Evolutionary conservation across 2,329 filamentous ascomycete genomes (phyloP).

Genomic region (Clarireedia monteithiana): DNA sequence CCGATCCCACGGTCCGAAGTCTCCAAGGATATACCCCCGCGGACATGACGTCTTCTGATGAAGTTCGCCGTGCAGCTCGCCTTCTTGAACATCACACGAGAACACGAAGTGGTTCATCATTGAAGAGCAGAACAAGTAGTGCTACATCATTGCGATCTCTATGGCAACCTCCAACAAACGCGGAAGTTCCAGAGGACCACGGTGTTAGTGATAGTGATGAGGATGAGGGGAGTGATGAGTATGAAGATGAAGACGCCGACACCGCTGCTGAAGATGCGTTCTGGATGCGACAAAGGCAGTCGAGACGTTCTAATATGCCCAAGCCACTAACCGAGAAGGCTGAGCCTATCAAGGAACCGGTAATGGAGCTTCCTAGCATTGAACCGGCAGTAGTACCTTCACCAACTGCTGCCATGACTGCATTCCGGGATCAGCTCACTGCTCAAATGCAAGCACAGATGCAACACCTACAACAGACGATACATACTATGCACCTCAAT

Average conservation of each 20-base stretch:
- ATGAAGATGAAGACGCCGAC: constrained; percentile 29
- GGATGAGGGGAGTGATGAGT: constrained; percentile 36
- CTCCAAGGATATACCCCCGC: constrained; percentile 62
- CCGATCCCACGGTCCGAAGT: constrained; percentile 63
- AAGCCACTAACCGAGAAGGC: constrained; percentile 12
- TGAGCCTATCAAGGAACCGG: constrained; percentile 17
- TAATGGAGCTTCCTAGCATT: constrained; percentile 21
- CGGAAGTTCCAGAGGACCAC: constrained; percentile 30
- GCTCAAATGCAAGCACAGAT: constrained; percentile 42
- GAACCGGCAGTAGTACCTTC: constrained; percentile 33
- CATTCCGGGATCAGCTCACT: constrained; percentile 57
- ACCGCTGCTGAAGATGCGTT: constrained; percentile 25
- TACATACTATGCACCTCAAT: constrained; percentile 41
- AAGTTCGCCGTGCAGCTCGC: constrained; percentile 56
- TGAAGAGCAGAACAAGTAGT: constrained; percentile 56
- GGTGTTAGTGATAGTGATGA: constrained; percentile 36
- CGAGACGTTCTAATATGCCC: constrained; percentile 27
- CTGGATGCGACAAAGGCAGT: constrained; percentile 25
- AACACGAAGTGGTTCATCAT: constrained; percentile 56
- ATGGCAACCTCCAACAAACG: constrained; percentile 50
- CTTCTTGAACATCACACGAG: constrained; percentile 54
- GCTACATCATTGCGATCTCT: constrained; percentile 58
- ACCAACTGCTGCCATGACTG: constrained; percentile 56
- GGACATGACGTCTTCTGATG: constrained; percentile 60
- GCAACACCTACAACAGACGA: constrained; percentile 67